Conservation (phyloP, 768 basidiomycete species). For the Lactifluus echinatus region DNA sequence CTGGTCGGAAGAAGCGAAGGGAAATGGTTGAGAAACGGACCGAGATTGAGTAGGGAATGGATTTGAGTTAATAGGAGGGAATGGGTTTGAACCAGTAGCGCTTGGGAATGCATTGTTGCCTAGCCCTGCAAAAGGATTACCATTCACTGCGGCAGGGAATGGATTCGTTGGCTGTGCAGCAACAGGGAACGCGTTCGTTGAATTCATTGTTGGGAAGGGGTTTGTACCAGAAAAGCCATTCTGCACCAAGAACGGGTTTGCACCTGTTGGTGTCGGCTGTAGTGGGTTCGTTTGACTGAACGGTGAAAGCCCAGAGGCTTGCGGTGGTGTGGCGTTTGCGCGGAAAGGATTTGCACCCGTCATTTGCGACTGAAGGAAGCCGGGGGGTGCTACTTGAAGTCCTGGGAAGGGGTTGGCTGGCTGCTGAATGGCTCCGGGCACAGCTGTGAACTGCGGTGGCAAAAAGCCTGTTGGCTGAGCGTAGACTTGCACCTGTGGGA, state of each 20-base stretch:
- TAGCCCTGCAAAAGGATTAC: constrained; percentile 6
- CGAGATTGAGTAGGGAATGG: constrained; percentile 4
- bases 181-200: constrained; percentile 6
- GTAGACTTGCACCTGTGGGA: constrained; percentile 28
- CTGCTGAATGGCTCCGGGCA: constrained; percentile 12
- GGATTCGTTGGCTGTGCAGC: constrained; percentile 3
- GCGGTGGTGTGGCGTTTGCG: constrained; percentile 46
- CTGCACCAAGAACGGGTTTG: constrained; percentile 14
- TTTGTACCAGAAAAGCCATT: not conserved
- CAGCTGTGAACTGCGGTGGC: constrained; percentile 20
- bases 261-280: constrained; percentile 8
- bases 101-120: not conserved
- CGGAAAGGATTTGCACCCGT: constrained; percentile 67
- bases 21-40: constrained; percentile 4
- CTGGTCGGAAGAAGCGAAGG: constrained; percentile 3
- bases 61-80: not conserved
- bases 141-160: constrained; percentile 2
- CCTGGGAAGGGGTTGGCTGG: constrained; percentile 32
- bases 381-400: constrained; percentile 46
- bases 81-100: not conserved
- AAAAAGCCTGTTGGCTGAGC: constrained; percentile 44
- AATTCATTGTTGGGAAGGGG: not conserved
- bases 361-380: constrained; percentile 40
- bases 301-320: constrained; percentile 16
- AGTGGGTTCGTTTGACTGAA: constrained; percentile 7